phyloP scores from a whole-genome alignment of 768 basidiomycete species.

The Naganishia randhawae region DNA sequence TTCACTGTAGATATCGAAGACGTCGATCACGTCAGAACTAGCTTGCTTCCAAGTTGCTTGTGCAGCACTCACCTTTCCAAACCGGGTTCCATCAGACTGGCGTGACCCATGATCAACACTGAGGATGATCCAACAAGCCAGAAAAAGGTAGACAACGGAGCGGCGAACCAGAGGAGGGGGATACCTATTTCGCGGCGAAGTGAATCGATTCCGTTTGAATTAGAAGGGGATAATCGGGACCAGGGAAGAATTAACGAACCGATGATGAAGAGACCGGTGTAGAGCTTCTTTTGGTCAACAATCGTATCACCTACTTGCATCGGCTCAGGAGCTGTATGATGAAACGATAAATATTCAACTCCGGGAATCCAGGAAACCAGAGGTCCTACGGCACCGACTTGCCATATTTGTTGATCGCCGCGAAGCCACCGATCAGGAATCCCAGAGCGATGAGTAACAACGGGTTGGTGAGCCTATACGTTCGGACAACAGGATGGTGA shows the following conservation, averaged over 20 bases:
- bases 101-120: constrained; percentile 80
- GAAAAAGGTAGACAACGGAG: constrained; percentile 69
- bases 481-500: background rate
- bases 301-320: constrained; percentile 74
- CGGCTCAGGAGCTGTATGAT: constrained; percentile 67
- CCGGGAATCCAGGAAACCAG: constrained; percentile 13
- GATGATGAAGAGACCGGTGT: constrained; percentile 82
- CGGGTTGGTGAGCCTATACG: constrained; percentile 69
- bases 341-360: background rate
- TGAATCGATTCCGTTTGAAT: background rate
- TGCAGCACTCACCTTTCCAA: constrained; percentile 58
- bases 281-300: constrained; percentile 84
- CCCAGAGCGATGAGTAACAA: constrained; percentile 73
- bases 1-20: constrained; percentile 30
- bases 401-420: constrained; percentile 86
- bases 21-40: background rate
- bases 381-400: constrained; percentile 45
- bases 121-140: constrained; percentile 87
- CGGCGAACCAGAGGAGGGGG: constrained; percentile 69
- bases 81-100: constrained; percentile 84
- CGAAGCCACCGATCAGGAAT: constrained; percentile 88
- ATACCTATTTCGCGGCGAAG: constrained; percentile 56
- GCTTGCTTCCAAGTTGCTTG: background rate
- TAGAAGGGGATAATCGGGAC: background rate
- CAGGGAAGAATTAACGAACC: constrained; percentile 24